Base-by-base conservation (phyloP, 2,329 filamentous ascomycete genomes). In the Fusarium algeriense region DNA sequence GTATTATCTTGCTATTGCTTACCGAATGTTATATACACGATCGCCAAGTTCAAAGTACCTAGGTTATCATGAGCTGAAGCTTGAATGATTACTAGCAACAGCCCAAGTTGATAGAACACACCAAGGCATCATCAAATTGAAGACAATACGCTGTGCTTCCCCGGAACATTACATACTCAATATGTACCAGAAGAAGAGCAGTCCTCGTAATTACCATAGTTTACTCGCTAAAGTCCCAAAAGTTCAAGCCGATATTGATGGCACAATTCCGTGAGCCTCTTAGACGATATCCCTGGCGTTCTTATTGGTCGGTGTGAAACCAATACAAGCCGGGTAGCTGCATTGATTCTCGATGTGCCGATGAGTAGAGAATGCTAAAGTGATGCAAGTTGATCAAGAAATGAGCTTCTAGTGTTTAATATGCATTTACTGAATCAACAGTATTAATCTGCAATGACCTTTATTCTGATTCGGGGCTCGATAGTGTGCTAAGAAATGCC, bases 321-420 rank as follows among this genome's bases (percentile, higher is more conserved):
- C 2, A 14, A 19, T 3, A 11, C 2, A 17, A n/a, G 9, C 17
- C 34, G 49, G 12, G 23, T 17, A 28, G 9, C 2, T 38, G 34
- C 34, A 19, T 20, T 13, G 7, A 3, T 26, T 5, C 7, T 52
- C 23, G 10, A 52, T 38, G 5, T 26, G 23, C 34, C 23, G 9
- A 52, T 13, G 8, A 11, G 0, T n/a, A 8, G 6, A 34, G 2
- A 34, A 10, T 17, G 6, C 5, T 2, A 7, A 6, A n/a, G 20
- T 4, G 3, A 7, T 37, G 4, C 13, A 17, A 35, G 35, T 5
- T 2, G 12, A 37, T 4, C 7, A 2, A 15, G 8, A 1, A 28
- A 14, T 13, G 15, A 1, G 5, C 0, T 1, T 4, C 5, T 0
- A 12, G 7, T 2, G 15, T 6, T n/a, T 5, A 52, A 15, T 8